phyloP scores from a whole-genome alignment of 1,284 basidiomycete genomes.

The Cutaneotrichosporon cutaneum region DNA sequence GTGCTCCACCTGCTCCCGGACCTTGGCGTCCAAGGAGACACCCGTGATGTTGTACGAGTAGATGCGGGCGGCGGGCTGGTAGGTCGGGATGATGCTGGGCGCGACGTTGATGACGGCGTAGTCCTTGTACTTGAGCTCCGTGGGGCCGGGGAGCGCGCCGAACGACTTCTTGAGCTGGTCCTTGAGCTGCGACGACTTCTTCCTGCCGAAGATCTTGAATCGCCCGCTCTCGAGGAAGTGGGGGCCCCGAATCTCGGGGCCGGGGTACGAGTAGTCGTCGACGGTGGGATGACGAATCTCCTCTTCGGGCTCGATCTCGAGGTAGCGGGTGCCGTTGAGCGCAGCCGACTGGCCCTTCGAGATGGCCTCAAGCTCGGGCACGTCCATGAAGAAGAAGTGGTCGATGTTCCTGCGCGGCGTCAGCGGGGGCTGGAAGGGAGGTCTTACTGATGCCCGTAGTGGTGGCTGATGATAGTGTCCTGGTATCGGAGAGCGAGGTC shows the following conservation, averaged over 20 bases:
- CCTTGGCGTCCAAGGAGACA: constrained; percentile 35
- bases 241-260: constrained; percentile 30
- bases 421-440: constrained; percentile 4
- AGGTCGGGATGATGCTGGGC: constrained; percentile 84
- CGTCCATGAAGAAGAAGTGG: constrained; percentile 55
- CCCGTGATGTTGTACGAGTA: constrained; percentile 72
- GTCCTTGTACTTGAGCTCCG: constrained; percentile 63
- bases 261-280: constrained; percentile 22
- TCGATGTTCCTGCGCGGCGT: constrained; percentile 49
- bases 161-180: constrained; percentile 50
- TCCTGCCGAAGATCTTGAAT: constrained; percentile 31
- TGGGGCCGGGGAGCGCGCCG: constrained; percentile 53
- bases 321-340: constrained; percentile 7
- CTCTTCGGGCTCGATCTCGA: constrained; percentile 4
- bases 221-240: constrained; percentile 32
- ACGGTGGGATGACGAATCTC: constrained; percentile 1
- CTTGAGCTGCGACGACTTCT: constrained; percentile 39
- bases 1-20: not conserved
- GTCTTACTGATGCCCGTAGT: constrained; percentile 69
- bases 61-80: constrained; percentile 75
- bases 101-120: constrained; percentile 74
- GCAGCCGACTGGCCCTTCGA: not conserved
- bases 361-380: constrained; percentile 43
- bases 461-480: constrained; percentile 84
- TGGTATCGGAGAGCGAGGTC: constrained; percentile 80